These are phyloP conservation scores for Waltergamsia citrina DNA, from an alignment of 2,329 filamentous ascomycete genomes.

Conservation along the genomic window DNA sequence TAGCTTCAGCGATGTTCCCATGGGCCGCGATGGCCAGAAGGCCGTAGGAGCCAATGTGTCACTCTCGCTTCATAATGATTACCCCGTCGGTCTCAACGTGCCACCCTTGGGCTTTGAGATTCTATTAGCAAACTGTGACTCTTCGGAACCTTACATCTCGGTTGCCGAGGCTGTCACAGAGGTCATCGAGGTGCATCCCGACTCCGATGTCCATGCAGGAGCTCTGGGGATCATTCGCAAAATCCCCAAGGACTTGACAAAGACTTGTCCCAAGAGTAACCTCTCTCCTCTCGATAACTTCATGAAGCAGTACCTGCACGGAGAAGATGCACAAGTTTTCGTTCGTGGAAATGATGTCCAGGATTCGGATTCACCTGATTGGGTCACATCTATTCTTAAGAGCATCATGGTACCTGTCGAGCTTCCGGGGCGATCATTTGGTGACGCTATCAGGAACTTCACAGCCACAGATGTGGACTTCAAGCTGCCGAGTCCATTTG, in stretches of 20 bases:
- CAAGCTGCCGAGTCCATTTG: conserved; percentile 69
- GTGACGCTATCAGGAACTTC: conserved; percentile 79
- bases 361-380: conserved; percentile 60
- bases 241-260: conserved; percentile 64
- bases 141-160: conserved; percentile 62
- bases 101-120: conserved; percentile 79
- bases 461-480: conserved; percentile 81
- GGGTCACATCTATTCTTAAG: conserved; percentile 72
- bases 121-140: conserved; percentile 71
- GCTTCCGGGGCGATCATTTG: conserved; percentile 73
- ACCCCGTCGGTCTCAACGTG: conserved; percentile 66
- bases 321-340: conserved; percentile 69
- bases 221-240: conserved; percentile 63
- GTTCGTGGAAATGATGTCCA: conserved; percentile 68
- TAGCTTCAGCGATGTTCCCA: conserved; percentile 63
- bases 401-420: conserved; percentile 78
- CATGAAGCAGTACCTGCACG: conserved; percentile 72
- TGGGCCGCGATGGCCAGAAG: conserved; percentile 31
- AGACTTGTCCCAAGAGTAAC: conserved; percentile 63
- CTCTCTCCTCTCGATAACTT: conserved; percentile 80
- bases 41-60: conserved; percentile 76
- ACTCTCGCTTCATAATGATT: conserved; percentile 63
- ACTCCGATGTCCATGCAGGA: conserved; percentile 56
- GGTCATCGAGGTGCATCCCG: conserved; percentile 57
- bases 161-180: conserved; percentile 69